A percentile compares a stretch with the other conserved stretches of the same genome.
Evolutionary conservation across 345 rosid genomes (phyloP).

Genomic region (Eucalyptus coolabah): DNA sequence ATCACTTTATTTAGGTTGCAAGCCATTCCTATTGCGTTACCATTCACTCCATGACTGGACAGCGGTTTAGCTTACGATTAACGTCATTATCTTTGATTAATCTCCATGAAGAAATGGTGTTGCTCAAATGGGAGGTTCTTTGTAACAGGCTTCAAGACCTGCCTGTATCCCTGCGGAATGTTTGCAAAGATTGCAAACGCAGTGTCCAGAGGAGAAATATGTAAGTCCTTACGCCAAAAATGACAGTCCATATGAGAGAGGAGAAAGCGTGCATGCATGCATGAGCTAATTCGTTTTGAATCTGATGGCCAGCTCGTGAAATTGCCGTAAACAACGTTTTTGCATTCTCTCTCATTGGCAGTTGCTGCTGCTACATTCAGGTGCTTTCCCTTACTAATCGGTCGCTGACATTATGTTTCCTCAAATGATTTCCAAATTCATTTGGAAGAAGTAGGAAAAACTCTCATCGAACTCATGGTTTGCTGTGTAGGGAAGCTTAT

Average conservation of each 20-base stretch:
- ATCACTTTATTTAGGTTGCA: neutral
- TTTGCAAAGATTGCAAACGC: constrained; percentile 64
- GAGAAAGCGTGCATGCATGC: neutral
- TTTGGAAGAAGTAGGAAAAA: neutral
- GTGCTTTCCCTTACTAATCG: constrained; percentile 16
- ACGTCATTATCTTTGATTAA: neutral
- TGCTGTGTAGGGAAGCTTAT: constrained; percentile 53
- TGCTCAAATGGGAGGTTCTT: neutral
- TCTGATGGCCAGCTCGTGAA: constrained; percentile 52
- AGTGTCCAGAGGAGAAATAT: constrained; percentile 55
- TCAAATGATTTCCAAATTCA: neutral
- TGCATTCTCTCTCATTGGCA: constrained; percentile 72
- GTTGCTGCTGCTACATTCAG: constrained; percentile 92
- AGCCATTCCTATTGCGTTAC: neutral
- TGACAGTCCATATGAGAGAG: neutral
- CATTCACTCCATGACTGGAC: neutral
- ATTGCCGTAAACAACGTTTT: constrained; percentile 72
- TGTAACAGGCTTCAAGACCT: constrained; percentile 59
- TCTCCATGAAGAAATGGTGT: neutral
- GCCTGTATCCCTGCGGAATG: constrained; percentile 79
- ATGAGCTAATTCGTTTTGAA: neutral
- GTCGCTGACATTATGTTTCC: neutral
- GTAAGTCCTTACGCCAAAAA: constrained; percentile 27
- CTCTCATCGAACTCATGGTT: neutral
- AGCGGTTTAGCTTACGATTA: neutral